A percentile compares a stretch with the other conserved stretches of the same genome.
Conservation (phyloP, 495 filamentous ascomycete genomes). For the Aspergillus carlsbadensis region DNA sequence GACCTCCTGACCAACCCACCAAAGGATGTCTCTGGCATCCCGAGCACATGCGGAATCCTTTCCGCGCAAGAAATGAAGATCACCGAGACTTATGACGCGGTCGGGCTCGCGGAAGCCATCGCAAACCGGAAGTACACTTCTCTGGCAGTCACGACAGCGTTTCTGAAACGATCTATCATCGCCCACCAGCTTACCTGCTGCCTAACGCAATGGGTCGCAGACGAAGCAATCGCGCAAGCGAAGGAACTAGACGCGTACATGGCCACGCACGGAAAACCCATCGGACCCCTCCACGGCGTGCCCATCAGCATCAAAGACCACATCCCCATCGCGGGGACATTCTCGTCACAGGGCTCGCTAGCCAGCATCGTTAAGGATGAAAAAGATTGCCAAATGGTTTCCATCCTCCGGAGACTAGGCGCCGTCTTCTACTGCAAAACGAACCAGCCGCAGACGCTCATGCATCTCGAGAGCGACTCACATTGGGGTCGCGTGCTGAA, state of each 20-base stretch:
- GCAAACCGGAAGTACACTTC: slow-evolving; percentile 32
- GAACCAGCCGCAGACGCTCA: background rate
- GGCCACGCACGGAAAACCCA: slow-evolving; percentile 27
- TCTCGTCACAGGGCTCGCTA: too few species aligned
- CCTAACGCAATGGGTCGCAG: slow-evolving; percentile 41
- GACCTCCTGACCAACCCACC: too few species aligned
- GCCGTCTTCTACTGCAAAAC: background rate
- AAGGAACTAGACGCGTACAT: slow-evolving; percentile 44
- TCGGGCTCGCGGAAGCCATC: slow-evolving; percentile 33
- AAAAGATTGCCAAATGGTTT: background rate
- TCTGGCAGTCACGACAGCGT: slow-evolving; percentile 47
- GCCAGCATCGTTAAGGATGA: background rate
- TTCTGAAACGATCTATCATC: slow-evolving; percentile 46
- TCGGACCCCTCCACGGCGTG: slow-evolving; percentile 62
- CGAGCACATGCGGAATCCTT: slow-evolving; percentile 18
- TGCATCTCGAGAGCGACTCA: background rate
- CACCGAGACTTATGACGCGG: slow-evolving; percentile 51
- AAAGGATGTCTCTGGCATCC: too few species aligned
- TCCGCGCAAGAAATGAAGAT: slow-evolving; percentile 46
- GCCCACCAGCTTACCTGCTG: slow-evolving; percentile 29
- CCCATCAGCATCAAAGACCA: slow-evolving; percentile 60
- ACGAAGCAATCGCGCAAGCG: slow-evolving; percentile 33
- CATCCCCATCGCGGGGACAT: too few species aligned
- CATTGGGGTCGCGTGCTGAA: background rate
- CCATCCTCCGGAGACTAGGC: background rate